These are phyloP conservation scores for Fonsecaea nubica DNA, from an alignment of 2,329 filamentous ascomycete genomes.

Conservation along the genomic window DNA sequence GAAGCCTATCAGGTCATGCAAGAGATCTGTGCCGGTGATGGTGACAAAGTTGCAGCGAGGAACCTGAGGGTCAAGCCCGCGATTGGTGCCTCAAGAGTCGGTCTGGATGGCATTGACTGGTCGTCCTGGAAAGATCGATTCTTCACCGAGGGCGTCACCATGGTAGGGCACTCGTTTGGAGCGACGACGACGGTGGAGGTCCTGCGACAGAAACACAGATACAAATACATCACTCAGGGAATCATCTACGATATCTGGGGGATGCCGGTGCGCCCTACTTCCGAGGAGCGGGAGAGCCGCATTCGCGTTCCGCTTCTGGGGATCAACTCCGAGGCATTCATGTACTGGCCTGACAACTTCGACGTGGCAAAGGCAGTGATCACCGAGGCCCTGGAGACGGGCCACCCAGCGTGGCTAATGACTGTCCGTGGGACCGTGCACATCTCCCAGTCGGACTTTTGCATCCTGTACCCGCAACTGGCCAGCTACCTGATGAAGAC, in stretches of 20 bases:
- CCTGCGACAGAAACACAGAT: slow-evolving; percentile 61
- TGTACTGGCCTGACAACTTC: slow-evolving; percentile 72
- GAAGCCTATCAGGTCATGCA: slow-evolving; percentile 65
- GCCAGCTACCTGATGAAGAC: slow-evolving; percentile 67
- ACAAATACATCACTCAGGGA: slow-evolving; percentile 66
- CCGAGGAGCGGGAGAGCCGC: slow-evolving; percentile 54
- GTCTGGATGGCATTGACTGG: slow-evolving; percentile 65
- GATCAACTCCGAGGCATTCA: slow-evolving; percentile 72
- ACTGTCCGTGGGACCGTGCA: slow-evolving; percentile 67
- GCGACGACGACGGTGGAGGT: slow-evolving; percentile 69
- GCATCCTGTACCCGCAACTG: slow-evolving; percentile 66
- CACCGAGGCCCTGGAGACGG: slow-evolving; percentile 60
- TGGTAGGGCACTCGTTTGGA: slow-evolving; percentile 71
- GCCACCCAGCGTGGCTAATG: slow-evolving; percentile 58
- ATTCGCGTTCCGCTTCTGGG: slow-evolving; percentile 64
- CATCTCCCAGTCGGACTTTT: slow-evolving; percentile 71
- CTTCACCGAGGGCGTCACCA: slow-evolving; percentile 63
- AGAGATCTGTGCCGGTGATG: slow-evolving; percentile 62
- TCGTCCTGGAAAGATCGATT: slow-evolving; percentile 63
- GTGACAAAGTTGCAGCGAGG: slow-evolving; percentile 56
- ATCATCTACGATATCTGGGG: slow-evolving; percentile 73
- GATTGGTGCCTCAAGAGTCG: slow-evolving; percentile 64
- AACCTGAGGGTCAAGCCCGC: slow-evolving; percentile 66
- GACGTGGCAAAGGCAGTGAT: slow-evolving; percentile 63
- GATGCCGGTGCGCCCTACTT: slow-evolving; percentile 42